phyloP scores from a whole-genome alignment of 257 asterid genomes.

The Oldenlandia corymbosa region DNA sequence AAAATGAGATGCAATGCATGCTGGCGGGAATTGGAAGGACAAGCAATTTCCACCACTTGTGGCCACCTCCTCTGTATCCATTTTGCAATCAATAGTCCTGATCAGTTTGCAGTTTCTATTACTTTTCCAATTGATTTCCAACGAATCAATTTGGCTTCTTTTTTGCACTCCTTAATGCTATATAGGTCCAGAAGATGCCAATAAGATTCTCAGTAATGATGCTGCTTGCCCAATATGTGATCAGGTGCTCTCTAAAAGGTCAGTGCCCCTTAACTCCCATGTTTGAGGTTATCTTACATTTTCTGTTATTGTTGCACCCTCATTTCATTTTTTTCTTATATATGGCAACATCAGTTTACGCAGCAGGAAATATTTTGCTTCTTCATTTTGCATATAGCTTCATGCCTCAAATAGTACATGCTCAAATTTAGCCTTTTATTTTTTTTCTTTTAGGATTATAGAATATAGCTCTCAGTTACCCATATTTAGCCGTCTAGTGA shows the following conservation, averaged over 20 bases:
- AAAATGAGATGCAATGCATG: constrained; percentile 94
- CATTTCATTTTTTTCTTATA: background rate
- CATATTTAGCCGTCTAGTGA: constrained; percentile 12
- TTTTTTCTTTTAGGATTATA: background rate
- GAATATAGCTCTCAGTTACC: constrained; percentile 2
- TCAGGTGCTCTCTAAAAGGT: constrained; percentile 98
- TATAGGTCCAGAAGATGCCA: constrained; percentile 87
- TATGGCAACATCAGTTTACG: background rate
- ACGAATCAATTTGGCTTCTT: background rate
- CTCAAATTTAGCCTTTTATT: background rate
- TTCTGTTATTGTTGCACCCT: constrained; percentile 4
- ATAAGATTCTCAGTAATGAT: constrained; percentile 73
- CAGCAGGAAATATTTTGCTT: background rate
- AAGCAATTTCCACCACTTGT: constrained; percentile 84
- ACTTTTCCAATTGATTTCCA: background rate
- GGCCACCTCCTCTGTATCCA: constrained; percentile 93
- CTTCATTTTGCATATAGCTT: background rate
- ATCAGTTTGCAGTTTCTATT: background rate
- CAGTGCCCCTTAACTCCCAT: constrained; percentile 8
- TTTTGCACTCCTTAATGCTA: constrained; percentile 42
- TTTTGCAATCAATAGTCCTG: constrained; percentile 11
- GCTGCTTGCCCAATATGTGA: constrained; percentile 96
- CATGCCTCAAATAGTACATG: background rate
- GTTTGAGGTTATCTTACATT: background rate
- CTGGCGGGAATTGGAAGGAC: constrained; percentile 96